A percentile compares a stretch with the other conserved stretches of the same genome.
phyloP scores from a whole-genome alignment of 306 rosid species.

The Quercus glauca region DNA sequence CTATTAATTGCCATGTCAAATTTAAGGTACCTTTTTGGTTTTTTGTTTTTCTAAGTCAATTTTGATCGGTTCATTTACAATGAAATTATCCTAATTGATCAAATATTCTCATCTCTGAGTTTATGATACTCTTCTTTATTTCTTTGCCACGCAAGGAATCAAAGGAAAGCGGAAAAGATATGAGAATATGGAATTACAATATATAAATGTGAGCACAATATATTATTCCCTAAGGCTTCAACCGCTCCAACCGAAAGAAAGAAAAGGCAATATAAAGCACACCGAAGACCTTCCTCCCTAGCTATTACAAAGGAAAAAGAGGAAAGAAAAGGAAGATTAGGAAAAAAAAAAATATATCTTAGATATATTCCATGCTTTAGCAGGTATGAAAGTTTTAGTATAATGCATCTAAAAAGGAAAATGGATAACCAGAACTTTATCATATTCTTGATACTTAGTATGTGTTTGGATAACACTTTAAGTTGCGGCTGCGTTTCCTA shows the following conservation, averaged over 20 bases:
- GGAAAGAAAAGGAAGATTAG: neutral
- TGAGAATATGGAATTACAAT: neutral
- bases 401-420: neutral
- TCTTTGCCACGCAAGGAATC: slow-evolving; percentile 26
- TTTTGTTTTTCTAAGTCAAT: too few species aligned
- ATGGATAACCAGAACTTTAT: neutral
- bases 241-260: slow-evolving; percentile 13
- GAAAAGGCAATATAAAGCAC: neutral
- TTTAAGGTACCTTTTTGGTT: too few species aligned
- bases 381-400: neutral
- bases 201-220: neutral
- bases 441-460: too few species aligned
- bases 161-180: neutral
- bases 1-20: too few species aligned
- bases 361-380: neutral
- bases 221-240: neutral
- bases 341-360: too few species aligned
- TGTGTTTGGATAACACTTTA: too few species aligned
- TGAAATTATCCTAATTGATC: too few species aligned
- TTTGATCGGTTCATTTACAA: too few species aligned
- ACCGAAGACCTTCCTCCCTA: neutral
- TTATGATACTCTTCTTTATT: slow-evolving; percentile 12
- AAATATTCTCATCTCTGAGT: too few species aligned
- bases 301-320: neutral
- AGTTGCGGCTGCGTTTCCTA: too few species aligned